Base-by-base conservation (phyloP, 345 rosid species). In the Eucalyptus erythrocorys region DNA sequence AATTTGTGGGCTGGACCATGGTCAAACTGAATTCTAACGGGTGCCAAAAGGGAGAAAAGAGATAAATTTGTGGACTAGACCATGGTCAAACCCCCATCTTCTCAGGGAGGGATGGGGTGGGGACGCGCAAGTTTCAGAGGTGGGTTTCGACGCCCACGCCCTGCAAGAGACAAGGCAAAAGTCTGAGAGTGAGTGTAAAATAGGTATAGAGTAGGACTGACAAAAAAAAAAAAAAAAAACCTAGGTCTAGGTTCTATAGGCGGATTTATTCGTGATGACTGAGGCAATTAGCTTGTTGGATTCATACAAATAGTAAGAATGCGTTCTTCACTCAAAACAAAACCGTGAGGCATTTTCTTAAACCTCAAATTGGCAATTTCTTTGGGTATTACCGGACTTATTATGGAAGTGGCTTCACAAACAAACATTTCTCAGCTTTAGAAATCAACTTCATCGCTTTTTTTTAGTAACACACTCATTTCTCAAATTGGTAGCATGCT, bases 381-480 rank as follows among this genome's bases (percentile, higher is more conserved):
- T 11, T 59, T 59, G 14, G 66, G n/a, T 27, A 59, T 59, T 59
- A 5, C 0, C 6, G 0, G n/a, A 27, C 2, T 59, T 11, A 59
- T 59, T 59, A 1, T 59, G 66, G 66, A 11, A 12, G 30, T 59
- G 32, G 7, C 30, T 27, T 59, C 32, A 5, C 32, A 59, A 26
- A n/a, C 1, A 0, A 2, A 3, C 26, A 51, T 51, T 51, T 21
- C 57, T 51, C 57, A 51, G 0, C 26, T 53, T 53, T 0, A 53
- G 2, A 53, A 55, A 55, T 55, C 61, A 55, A 55, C 30, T 55
- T 24, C 13, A 55, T 22, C 3, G 1, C 30, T 55, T 55, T 55
- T 24, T 24, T 51, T 51, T 51, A 0, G 26, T 51, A 0, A 51
- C 57, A 51, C 57, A 1, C 57, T 51, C 26, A 21, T 51, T 21